Conservation (phyloP, 1,284 basidiomycete species). For the Xanthoconium separans region DNA sequence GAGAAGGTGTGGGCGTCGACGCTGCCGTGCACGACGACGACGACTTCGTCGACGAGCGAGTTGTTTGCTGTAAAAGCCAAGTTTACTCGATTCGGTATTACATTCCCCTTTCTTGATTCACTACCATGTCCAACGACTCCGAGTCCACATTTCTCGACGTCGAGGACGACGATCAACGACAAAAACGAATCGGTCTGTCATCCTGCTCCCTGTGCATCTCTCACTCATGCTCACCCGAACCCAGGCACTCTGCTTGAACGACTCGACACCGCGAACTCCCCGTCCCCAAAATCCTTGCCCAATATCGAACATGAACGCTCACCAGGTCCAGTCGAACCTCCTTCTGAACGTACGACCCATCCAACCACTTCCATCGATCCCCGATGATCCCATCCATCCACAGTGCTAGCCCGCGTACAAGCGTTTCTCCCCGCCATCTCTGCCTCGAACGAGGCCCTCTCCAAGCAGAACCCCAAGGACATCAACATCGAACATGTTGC, state of each 20-base stretch:
- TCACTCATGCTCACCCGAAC: neutral
- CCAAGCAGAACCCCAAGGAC: conserved; percentile 49
- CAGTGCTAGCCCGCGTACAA: conserved; percentile 61
- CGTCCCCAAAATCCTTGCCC: conserved; percentile 6
- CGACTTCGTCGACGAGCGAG: neutral
- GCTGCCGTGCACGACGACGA: neutral
- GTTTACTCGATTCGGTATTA: conserved; percentile 15
- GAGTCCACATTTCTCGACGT: conserved; percentile 28
- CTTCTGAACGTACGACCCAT: conserved; percentile 34
- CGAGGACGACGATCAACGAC: conserved; percentile 37
- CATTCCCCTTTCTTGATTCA: neutral
- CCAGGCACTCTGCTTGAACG: conserved; percentile 30
- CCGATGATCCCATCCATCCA: conserved; percentile 1
- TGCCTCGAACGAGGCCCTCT: conserved; percentile 57
- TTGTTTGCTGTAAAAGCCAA: conserved; percentile 1
- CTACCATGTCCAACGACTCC: conserved; percentile 13
- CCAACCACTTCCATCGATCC: neutral
- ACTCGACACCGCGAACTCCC: conserved; percentile 17
- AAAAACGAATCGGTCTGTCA: conserved; percentile 30
- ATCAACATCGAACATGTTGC: conserved; percentile 63
- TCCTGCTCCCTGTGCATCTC: neutral
- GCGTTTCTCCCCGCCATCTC: conserved; percentile 63
- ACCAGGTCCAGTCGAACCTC: conserved; percentile 23
- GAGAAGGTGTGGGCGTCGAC: neutral
- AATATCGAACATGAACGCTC: conserved; percentile 16